Evolutionary conservation across 768 basidiomycete genomes (phyloP).

Genomic region (Hericium rajendrae): DNA sequence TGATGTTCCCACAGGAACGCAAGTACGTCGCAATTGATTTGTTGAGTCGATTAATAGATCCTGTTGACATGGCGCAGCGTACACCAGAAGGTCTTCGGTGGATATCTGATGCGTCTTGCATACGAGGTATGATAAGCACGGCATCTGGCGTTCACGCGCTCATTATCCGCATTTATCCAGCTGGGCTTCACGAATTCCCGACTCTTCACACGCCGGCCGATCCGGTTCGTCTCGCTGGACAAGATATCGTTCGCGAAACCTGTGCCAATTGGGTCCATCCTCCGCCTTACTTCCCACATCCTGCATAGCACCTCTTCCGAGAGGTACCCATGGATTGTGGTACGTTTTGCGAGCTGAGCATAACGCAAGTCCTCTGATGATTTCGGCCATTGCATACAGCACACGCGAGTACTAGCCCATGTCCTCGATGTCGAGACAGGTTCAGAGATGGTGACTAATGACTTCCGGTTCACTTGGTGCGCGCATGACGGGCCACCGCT

Average conservation of each 20-base stretch:
- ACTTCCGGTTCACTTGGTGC: slow-evolving; percentile 70
- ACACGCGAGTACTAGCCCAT: slow-evolving; percentile 61
- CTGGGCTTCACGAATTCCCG: slow-evolving; percentile 66
- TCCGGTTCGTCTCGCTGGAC: slow-evolving; percentile 71
- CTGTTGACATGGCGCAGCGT: slow-evolving; percentile 32
- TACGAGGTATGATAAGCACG: slow-evolving; percentile 41
- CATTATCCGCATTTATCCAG: slow-evolving; percentile 24
- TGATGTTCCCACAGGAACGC: slow-evolving; percentile 82
- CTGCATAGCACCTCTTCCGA: slow-evolving; percentile 44
- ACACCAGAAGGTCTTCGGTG: slow-evolving; percentile 79
- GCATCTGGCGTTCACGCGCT: background rate
- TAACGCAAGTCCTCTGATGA: background rate
- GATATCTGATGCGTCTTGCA: slow-evolving; percentile 58
- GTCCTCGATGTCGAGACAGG: slow-evolving; percentile 64
- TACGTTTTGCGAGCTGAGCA: slow-evolving; percentile 25
- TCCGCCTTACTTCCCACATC: slow-evolving; percentile 62
- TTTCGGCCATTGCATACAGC: slow-evolving; percentile 29
- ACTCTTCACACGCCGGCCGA: slow-evolving; percentile 54
- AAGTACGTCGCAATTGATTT: slow-evolving; percentile 39
- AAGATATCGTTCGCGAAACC: slow-evolving; percentile 72
- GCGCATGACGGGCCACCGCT: slow-evolving; percentile 29
- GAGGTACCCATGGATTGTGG: slow-evolving; percentile 47
- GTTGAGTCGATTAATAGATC: background rate
- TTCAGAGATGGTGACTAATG: slow-evolving; percentile 56
- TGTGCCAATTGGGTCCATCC: slow-evolving; percentile 77